These are phyloP conservation scores for Rosa persica DNA, from an alignment of 306 rosid species.

Conservation along the genomic window DNA sequence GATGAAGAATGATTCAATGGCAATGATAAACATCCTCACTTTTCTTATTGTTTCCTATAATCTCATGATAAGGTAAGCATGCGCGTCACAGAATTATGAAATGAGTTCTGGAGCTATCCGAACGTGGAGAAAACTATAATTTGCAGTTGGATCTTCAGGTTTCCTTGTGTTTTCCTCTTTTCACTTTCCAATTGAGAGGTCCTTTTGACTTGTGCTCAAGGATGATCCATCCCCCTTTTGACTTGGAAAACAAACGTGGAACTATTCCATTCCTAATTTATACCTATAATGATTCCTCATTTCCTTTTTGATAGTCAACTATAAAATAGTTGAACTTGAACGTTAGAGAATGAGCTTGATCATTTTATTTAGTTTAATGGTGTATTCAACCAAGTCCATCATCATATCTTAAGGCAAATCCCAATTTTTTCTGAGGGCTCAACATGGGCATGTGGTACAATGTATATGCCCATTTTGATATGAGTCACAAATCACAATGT, in stretches of 20 bases:
- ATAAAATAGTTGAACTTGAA: not conserved
- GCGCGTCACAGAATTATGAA: conserved; percentile 33
- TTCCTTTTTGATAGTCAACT: conserved; percentile 31
- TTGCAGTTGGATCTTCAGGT: conserved; percentile 16
- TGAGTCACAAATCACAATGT: not conserved
- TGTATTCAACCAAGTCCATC: not conserved
- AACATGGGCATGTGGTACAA: not conserved
- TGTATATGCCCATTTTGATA: not conserved
- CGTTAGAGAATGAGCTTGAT: not conserved
- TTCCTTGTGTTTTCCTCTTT: conserved; percentile 9
- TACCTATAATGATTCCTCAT: conserved; percentile 14
- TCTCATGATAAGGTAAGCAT: conserved; percentile 35
- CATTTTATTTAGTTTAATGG: not conserved
- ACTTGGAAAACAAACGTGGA: conserved; percentile 14
- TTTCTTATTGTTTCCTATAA: not conserved
- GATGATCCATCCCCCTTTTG: conserved; percentile 5
- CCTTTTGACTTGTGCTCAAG: conserved; percentile 21
- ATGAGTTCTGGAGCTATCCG: conserved; percentile 4
- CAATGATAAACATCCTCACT: not conserved
- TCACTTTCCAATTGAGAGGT: conserved; percentile 24
- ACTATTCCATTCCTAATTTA: conserved; percentile 26
- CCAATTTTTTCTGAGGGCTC: conserved; percentile 1
- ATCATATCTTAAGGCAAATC: conserved; percentile 10
- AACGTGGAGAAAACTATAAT: conserved; percentile 14
- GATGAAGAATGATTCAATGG: conserved; percentile 7